Evolutionary conservation across 305 asterid genomes (phyloP).

Genomic region (Withania somnifera): DNA sequence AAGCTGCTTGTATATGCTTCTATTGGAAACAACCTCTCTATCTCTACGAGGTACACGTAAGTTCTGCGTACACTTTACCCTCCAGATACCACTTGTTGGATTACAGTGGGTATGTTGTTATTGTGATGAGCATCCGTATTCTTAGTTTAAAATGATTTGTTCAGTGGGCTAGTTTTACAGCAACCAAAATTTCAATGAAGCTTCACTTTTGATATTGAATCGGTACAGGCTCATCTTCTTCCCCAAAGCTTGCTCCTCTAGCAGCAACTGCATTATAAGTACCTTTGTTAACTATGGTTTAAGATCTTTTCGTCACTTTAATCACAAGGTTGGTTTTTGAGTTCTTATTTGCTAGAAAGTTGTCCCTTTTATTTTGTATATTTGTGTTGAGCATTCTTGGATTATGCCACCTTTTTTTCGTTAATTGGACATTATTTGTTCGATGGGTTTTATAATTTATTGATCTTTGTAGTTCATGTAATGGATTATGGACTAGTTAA

Average conservation of each 20-base stretch:
- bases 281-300: constrained; percentile 28
- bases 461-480: neutral
- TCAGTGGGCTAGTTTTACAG: no score
- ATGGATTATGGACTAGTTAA: neutral
- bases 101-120: no score
- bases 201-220: constrained; percentile 5
- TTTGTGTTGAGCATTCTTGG: neutral
- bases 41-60: no score
- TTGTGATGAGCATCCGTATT: no score
- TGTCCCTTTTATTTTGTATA: neutral
- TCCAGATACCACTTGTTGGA: no score
- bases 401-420: neutral
- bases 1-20: no score
- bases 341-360: neutral
- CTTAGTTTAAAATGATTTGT: no score
- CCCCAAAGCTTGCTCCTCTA: constrained; percentile 25
- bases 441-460: neutral
- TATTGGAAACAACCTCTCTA: no score
- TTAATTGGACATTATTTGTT: neutral
- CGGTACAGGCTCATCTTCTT: constrained; percentile 30
- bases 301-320: constrained; percentile 33
- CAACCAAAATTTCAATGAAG: constrained; percentile 14
- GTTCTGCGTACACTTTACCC: no score
- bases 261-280: constrained; percentile 23
- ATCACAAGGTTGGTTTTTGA: constrained; percentile 27